Base-by-base conservation (phyloP, 2,329 filamentous ascomycete species). In the Cryphonectria radicalis region DNA sequence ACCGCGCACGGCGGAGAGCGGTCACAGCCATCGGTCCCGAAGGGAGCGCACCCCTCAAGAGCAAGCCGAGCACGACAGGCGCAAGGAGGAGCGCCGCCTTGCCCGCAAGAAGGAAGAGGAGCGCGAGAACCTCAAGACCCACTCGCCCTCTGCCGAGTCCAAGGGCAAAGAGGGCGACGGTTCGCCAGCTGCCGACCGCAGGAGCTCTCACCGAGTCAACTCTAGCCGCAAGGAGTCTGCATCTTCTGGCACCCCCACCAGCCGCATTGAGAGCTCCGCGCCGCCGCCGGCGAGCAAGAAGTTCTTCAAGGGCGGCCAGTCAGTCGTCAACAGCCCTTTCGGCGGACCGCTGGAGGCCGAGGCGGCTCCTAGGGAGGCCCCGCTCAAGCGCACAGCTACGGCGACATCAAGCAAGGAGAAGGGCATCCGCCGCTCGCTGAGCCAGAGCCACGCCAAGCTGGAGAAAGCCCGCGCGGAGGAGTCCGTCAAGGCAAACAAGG, bases 1-100 rank as follows among this genome's bases (percentile, higher is more conserved):
- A 5, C 82, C 78, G 68, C 81, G 82, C 69, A 82, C 82, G 68
- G 85, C 86, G 71, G 86, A 84, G 71, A 84, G 84, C 0, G 82
- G 82, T 72, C 82, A 84, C 70, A 65, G 42, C 55, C 74, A 76
- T n/a, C 78, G 77, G 13, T 77, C 77, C 55, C 76, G 77, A 22
- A 79, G 74, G 63, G 80, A 81, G 59, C 82, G 84, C 70, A 85
- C 83, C 3, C 78, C 81, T 1, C 85, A 87, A 73, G 85, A 88
- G 74, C 85, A 86, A 72, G 84, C 81, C 22, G 84, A 82, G 2
- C 84, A 87, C 68, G 86, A 88, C 1, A 83, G 77, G 73, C 82
- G 83, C 71, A 87, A 84, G 77, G 83, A 82, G 67, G 85, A 87
- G 74, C 83, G 84, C 40, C 83, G 80, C 60, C 78, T 78, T 22